These are phyloP conservation scores for Coniochaeta sp. DNA, from an alignment of 2,329 filamentous ascomycete genomes.

Conservation along the genomic window DNA sequence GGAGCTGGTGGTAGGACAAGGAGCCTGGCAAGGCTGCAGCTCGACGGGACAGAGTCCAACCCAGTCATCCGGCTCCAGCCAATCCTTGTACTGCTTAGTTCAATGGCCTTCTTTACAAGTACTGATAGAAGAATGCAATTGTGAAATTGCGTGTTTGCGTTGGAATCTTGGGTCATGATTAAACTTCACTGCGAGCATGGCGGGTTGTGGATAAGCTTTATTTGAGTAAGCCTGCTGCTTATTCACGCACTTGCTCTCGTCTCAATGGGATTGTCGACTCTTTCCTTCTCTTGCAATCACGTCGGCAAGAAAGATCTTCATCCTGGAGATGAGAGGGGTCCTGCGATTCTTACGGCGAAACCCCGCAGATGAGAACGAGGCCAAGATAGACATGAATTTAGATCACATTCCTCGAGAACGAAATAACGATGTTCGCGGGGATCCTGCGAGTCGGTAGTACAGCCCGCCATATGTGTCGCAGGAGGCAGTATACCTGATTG, in stretches of 20 bases:
- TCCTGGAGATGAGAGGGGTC: background rate
- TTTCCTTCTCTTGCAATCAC: too few species aligned
- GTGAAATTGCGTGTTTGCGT: background rate
- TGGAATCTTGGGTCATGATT: background rate
- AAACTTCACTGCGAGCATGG: background rate
- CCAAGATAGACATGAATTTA: background rate
- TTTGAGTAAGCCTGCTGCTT: too few species aligned
- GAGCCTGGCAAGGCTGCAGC: background rate
- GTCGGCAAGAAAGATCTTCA: background rate
- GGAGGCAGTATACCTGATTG: too few species aligned
- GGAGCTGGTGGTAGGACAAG: background rate
- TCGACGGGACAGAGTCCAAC: background rate
- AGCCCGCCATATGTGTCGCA: too few species aligned
- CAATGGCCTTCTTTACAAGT: background rate
- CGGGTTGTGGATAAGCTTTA: too few species aligned
- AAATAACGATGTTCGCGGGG: background rate
- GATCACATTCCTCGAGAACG: background rate
- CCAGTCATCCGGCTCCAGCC: background rate
- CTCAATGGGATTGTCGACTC: too few species aligned
- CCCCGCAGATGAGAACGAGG: background rate
- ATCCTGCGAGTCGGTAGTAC: background rate
- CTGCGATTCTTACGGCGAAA: too few species aligned
- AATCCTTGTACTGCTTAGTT: background rate
- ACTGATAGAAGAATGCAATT: background rate
- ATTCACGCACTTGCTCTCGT: too few species aligned